A percentile compares a stretch with the other conserved stretches of the same genome.
These are phyloP conservation scores for Amaranthus hypochondriacus DNA, from an alignment of 148 eudicot genomes.

Conservation along the genomic window DNA sequence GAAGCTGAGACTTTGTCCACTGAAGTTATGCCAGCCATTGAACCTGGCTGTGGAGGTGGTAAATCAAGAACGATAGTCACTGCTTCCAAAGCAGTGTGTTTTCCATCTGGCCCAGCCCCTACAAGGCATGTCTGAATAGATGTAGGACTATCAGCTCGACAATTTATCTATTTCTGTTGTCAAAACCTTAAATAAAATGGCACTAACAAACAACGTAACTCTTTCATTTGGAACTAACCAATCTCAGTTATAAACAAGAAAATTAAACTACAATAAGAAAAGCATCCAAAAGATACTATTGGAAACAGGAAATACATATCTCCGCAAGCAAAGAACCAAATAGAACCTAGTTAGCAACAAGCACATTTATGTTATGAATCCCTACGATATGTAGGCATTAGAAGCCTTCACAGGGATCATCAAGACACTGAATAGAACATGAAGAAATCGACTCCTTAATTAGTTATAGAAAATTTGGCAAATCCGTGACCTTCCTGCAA, in stretches of 20 bases:
- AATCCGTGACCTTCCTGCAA: too few species aligned
- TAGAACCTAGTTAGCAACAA: neutral
- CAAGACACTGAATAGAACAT: neutral
- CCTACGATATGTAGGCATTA: neutral
- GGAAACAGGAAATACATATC: neutral
- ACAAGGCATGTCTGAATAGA: constrained; percentile 76
- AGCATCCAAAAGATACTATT: neutral
- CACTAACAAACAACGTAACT: neutral
- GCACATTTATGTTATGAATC: neutral
- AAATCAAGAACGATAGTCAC: constrained; percentile 98
- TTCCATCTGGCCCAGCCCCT: constrained; percentile 97
- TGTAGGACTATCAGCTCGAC: neutral
- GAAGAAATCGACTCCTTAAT: neutral
- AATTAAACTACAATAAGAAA: neutral
- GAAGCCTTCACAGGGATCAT: neutral
- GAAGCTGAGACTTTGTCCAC: constrained; percentile 88
- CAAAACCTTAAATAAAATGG: neutral
- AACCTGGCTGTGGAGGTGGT: constrained; percentile 98
- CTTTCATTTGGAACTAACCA: neutral
- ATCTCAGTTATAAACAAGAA: neutral
- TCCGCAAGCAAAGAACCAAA: neutral
- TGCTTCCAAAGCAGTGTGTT: constrained; percentile 96
- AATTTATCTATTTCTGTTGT: neutral
- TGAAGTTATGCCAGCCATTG: constrained; percentile 78
- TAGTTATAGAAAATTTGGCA: neutral